These are phyloP conservation scores for Ceratocystis lukuohia DNA, from an alignment of 2,329 filamentous ascomycete species.

Conservation along the genomic window DNA sequence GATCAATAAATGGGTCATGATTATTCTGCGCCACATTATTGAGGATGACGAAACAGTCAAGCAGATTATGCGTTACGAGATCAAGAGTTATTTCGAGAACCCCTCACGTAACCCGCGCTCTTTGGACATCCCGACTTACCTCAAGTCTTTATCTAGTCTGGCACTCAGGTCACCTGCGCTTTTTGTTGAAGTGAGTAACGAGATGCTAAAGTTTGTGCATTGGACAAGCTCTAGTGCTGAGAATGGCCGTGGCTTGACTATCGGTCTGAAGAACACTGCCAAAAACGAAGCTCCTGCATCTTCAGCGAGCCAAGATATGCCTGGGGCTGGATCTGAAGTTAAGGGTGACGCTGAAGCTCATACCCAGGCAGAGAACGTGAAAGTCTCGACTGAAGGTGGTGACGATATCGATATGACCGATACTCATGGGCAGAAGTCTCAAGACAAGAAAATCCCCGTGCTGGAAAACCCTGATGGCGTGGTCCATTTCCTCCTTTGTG, in stretches of 20 bases:
- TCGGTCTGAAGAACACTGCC: conserved; percentile 15
- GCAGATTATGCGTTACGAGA: conserved; percentile 84
- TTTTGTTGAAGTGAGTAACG: conserved; percentile 78
- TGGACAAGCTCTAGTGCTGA: conserved; percentile 15
- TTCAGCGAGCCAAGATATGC: neutral
- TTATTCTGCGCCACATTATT: conserved; percentile 80
- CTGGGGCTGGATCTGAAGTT: neutral
- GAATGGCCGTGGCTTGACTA: conserved; percentile 16
- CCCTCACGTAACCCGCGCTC: conserved; percentile 37
- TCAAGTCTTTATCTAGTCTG: conserved; percentile 64
- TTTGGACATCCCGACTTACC: conserved; percentile 57
- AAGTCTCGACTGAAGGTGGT: conserved; percentile 44
- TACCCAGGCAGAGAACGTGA: conserved; percentile 33
- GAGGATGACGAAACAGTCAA: conserved; percentile 86
- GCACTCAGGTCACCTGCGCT: conserved; percentile 69
- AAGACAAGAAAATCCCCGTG: conserved; percentile 55
- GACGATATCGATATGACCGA: conserved; percentile 49
- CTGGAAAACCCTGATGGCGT: conserved; percentile 91
- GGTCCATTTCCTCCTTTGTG: conserved; percentile 84
- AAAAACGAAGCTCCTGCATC: neutral
- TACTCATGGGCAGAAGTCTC: conserved; percentile 48
- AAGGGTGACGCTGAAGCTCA: neutral
- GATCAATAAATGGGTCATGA: conserved; percentile 54
- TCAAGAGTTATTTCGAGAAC: conserved; percentile 61
- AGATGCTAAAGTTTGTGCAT: conserved; percentile 49